Base-by-base conservation (phyloP, 2,329 filamentous ascomycete species). In the Mycogone perniciosa region DNA sequence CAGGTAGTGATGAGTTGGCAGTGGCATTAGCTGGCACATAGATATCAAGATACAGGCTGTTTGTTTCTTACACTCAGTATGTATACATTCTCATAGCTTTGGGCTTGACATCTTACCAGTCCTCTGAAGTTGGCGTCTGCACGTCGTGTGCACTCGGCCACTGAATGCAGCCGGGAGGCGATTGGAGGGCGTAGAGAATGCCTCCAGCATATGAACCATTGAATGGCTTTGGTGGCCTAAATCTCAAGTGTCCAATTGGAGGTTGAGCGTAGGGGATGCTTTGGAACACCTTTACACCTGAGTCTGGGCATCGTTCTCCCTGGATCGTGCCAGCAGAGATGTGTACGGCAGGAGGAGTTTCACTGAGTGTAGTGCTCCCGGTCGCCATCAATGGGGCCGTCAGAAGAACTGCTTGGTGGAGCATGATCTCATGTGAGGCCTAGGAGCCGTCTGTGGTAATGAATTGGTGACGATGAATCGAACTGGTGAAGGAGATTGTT, bases 191-290 rank as follows among this genome's bases (percentile, higher is more conserved):
- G 3, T 20, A 20, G 34, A 55, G 13, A 9, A 26, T n/a, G 7
- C 51, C 53, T 8, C 44, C 44, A 1, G 45, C 13, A 13, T 51
- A 54, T 1, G 31, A 27, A 5, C 46, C 51, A 2, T 35, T 49
- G n/a, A 53, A 40, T 1, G 48, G 30, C 41, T 56, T 9, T 0
- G 57, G 56, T 1, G 57, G 49, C 48, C 53, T 53, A 37, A 59
- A 59, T 8, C 57, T 42, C 26, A 54, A 11, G 6, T 46, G 42
- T 29, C 51, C 52, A 2, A 54, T 29, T 7, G 56, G 56, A 7
- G 57, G 56, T 31, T 59, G n/a, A 27, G 56, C 56, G 46, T 54
- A 59, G 1, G 57, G 56, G 33, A 58, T 56, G 40, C 57, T 55
- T 26, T 56, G 52, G 27, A 57, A 58, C 2, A 54, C 38, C 27